Evolutionary conservation across 1,284 basidiomycete species (phyloP), one percentile per base, ranked within the genome.

Genomic region (Ceratobasidium sp.): DNA sequence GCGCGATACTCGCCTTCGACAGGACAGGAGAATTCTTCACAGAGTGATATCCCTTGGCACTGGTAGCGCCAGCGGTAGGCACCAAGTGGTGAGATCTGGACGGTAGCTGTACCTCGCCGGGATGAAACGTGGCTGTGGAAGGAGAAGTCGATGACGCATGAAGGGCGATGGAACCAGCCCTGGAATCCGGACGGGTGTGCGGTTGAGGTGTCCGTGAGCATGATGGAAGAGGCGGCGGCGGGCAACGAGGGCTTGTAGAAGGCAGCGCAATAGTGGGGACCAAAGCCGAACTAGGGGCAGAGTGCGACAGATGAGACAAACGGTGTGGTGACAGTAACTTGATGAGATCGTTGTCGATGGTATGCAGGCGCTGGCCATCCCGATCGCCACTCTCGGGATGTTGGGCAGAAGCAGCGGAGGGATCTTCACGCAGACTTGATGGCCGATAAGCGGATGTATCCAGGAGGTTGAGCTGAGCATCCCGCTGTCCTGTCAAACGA

Each of bases 241-340:
- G 11, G 5, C 13, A 54, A n/a, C 27, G 24, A 37, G 54, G 66
- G 22, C 59, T 62, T 4, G 37, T 6, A 4, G 59, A 24, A 34
- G 56, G 56, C 29, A 58, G 56, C 14, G 56, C 29, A 22, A 58
- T 58, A 6, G 59, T 43, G 2, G 59, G 59, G 24, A 62, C 22
- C 11, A 31, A 46, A 1, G 59, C 54, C 31, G 41, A 41, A 14
- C 34, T 31, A 48, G 65, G 51, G n/a, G 51, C 51, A 16, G 65
- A 53, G 16, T 34, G 24, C 1, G 53, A 49, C 11, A 31, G 7
- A 9, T 22, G 53, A 48, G 66, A 29, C 22, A 41, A 8, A 22
- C 54, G 66, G 31, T 71, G 29, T 34, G 66, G 66, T 6, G 54
- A 59, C 7, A 71, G 29, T 13, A 59, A 34, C 22, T 59, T 58